Conservation (phyloP, 1,139 yeast species). For the Candida smagusa region DNA sequence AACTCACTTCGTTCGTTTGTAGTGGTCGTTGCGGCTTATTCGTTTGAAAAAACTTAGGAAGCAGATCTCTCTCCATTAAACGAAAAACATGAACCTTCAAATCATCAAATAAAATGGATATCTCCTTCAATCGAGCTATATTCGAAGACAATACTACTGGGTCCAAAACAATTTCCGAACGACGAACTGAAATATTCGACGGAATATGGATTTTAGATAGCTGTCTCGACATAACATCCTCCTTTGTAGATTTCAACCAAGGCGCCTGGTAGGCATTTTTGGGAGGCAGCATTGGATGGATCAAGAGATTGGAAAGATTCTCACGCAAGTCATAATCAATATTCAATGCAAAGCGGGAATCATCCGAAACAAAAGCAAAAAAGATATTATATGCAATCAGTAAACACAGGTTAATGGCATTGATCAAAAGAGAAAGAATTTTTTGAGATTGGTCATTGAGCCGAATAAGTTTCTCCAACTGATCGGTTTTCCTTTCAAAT, state of each 20-base stretch:
- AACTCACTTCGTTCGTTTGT: too few species aligned
- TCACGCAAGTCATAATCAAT: constrained; percentile 56
- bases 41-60: constrained; percentile 56
- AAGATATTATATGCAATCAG: constrained; percentile 62
- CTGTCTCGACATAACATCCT: too few species aligned
- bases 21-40: too few species aligned
- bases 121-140: constrained; percentile 20
- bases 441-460: constrained; percentile 5
- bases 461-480: constrained; percentile 16
- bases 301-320: too few species aligned
- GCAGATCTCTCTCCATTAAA: constrained; percentile 71
- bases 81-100: constrained; percentile 48
- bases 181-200: too few species aligned
- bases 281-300: too few species aligned
- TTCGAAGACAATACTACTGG: too few species aligned
- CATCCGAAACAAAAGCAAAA: constrained; percentile 63
- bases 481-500: constrained; percentile 23
- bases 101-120: constrained; percentile 35
- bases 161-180: too few species aligned
- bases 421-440: constrained; percentile 28
- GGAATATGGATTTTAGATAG: too few species aligned
- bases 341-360: constrained; percentile 71
- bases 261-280: too few species aligned
- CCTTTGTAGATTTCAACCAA: too few species aligned
- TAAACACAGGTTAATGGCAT: constrained; percentile 49